A percentile compares a stretch with the other conserved stretches of the same genome.
Evolutionary conservation across 441 rosid genomes (phyloP).

Genomic region (Lepidium campestre): DNA sequence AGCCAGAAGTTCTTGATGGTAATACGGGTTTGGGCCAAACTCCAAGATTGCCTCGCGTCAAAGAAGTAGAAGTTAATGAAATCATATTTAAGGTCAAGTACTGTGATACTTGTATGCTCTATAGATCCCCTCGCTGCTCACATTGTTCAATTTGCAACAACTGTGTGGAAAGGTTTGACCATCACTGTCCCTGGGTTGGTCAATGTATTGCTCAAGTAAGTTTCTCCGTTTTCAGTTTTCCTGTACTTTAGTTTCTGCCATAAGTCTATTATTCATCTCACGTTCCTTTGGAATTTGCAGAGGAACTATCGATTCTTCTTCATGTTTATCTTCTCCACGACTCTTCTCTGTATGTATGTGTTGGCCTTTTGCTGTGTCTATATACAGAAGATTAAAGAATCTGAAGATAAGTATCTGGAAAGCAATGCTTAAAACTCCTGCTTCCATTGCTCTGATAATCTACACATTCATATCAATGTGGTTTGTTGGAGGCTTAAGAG

Average conservation of each 20-base stretch:
- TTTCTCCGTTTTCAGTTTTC: not conserved
- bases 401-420: constrained; percentile 41
- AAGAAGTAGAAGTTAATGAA: constrained; percentile 36
- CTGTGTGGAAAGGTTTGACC: constrained; percentile 56
- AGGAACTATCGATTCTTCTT: constrained; percentile 69
- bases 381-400: constrained; percentile 39
- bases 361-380: constrained; percentile 49
- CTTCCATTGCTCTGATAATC: constrained; percentile 45
- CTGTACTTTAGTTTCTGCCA: not conserved
- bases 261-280: not conserved
- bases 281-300: constrained; percentile 29
- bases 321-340: constrained; percentile 57
- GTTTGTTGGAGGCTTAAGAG: constrained; percentile 64
- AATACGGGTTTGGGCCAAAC: constrained; percentile 41
- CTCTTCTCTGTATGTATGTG: constrained; percentile 55
- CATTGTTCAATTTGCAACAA: constrained; percentile 57
- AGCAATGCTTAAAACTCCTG: constrained; percentile 54
- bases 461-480: constrained; percentile 52
- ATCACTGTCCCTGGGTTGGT: constrained; percentile 70
- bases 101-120: constrained; percentile 53
- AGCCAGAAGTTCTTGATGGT: constrained; percentile 27
- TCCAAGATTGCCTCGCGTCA: constrained; percentile 39
- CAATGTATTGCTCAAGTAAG: constrained; percentile 58
- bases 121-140: constrained; percentile 56
- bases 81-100: constrained; percentile 41